Evolutionary conservation across 495 filamentous ascomycete species (phyloP).

Genomic region (Trichoderma erinaceum): DNA sequence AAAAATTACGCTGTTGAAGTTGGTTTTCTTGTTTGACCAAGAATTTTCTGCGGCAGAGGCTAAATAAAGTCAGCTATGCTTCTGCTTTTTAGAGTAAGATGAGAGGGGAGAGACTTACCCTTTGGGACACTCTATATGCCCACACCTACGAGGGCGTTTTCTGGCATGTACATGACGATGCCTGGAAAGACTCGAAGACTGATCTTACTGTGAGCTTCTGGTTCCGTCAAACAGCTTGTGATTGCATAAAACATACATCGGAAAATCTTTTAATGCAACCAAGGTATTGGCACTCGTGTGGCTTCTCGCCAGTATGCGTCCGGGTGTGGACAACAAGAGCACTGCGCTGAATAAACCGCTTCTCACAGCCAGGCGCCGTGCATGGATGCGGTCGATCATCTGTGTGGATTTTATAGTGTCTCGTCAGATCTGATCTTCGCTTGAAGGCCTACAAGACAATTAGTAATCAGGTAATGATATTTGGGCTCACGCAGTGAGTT

Average conservation of each 20-base stretch:
- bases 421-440: conserved; percentile 83
- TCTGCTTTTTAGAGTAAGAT: neutral
- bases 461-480: neutral
- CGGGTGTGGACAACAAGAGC: conserved; percentile 81
- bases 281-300: conserved; percentile 71
- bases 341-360: conserved; percentile 87
- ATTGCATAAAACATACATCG: conserved; percentile 53
- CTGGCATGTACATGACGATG: conserved; percentile 85
- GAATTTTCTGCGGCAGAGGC: conserved; percentile 84
- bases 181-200: conserved; percentile 84
- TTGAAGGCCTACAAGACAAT: conserved; percentile 66
- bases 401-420: conserved; percentile 86
- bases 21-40: conserved; percentile 76
- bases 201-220: conserved; percentile 28
- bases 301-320: conserved; percentile 71
- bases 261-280: conserved; percentile 84
- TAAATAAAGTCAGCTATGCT: conserved; percentile 29
- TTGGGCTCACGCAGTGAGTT: neutral
- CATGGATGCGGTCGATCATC: conserved; percentile 82
- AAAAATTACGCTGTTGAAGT: conserved; percentile 49
- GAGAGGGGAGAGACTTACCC: conserved; percentile 47
- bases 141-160: conserved; percentile 77
- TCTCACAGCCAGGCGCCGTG: conserved; percentile 61
- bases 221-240: conserved; percentile 19
- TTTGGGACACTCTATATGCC: conserved; percentile 69